Evolutionary conservation across 148 eudicot genomes (phyloP).

Genomic region (Euryodendron excelsum): DNA sequence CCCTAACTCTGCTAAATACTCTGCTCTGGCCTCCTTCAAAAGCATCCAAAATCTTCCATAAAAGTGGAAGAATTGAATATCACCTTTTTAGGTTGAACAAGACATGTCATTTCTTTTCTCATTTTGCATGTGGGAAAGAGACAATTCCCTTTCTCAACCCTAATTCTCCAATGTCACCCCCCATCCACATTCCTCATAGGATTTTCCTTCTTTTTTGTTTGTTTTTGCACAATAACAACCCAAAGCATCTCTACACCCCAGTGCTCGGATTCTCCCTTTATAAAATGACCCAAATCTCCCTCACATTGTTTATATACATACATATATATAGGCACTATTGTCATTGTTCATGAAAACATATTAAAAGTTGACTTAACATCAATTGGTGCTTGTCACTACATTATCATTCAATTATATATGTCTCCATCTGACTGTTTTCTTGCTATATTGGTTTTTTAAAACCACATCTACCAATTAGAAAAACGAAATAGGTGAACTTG

Average conservation of each 20-base stretch:
- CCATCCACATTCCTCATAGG: too few species aligned
- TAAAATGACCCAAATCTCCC: background rate
- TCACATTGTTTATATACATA: background rate
- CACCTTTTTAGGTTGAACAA: conserved; percentile 52
- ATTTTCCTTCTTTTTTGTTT: too few species aligned
- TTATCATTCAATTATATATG: background rate
- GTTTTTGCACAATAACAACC: background rate
- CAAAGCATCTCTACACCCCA: background rate
- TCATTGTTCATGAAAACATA: background rate
- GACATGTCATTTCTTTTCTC: conserved; percentile 30
- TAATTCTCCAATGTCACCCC: background rate
- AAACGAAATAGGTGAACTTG: conserved; percentile 9
- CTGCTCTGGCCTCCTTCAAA: conserved; percentile 18
- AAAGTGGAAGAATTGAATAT: conserved; percentile 55
- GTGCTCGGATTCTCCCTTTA: background rate
- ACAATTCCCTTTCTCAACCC: conserved; percentile 9
- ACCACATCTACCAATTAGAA: background rate
- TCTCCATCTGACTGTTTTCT: conserved; percentile 10
- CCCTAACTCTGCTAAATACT: conserved; percentile 5
- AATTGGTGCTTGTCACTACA: background rate
- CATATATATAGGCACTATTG: too few species aligned
- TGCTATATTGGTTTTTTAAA: conserved; percentile 5
- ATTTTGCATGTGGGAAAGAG: conserved; percentile 44
- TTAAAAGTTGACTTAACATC: background rate
- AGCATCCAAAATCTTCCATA: conserved; percentile 43